Evolutionary conservation across 768 basidiomycete genomes (phyloP).

Genomic region (Daedalea quercina): DNA sequence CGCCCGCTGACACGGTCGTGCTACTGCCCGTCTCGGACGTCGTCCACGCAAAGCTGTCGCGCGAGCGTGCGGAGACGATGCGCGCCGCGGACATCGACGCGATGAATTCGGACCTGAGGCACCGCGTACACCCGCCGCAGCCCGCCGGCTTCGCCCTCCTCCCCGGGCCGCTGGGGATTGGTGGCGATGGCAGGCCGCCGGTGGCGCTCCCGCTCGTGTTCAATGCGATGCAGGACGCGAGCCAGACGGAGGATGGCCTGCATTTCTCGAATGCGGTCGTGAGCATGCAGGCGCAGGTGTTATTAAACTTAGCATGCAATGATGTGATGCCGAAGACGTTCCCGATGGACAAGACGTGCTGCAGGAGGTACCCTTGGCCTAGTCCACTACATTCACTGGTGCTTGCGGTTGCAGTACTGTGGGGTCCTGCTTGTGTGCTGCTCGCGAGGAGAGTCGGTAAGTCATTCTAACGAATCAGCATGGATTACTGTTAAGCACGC

Average conservation of each 20-base stretch:
- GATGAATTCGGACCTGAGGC: constrained; percentile 83
- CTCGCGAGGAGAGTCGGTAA: constrained; percentile 23
- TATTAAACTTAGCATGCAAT: constrained; percentile 82
- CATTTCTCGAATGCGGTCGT: constrained; percentile 66
- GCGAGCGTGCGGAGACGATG: constrained; percentile 61
- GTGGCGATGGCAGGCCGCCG: constrained; percentile 20
- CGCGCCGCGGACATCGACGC: constrained; percentile 75
- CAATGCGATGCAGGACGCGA: constrained; percentile 70
- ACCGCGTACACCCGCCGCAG: constrained; percentile 43
- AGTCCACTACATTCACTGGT: constrained; percentile 49
- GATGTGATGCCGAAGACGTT: constrained; percentile 74
- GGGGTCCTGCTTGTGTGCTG: constrained; percentile 43
- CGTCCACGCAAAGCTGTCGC: constrained; percentile 56
- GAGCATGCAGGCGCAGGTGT: constrained; percentile 64
- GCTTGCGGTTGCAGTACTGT: constrained; percentile 38
- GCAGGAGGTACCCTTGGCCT: constrained; percentile 67
- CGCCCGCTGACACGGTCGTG: constrained; percentile 65
- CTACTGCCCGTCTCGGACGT: constrained; percentile 75
- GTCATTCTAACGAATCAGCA: constrained; percentile 2
- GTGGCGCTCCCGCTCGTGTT: constrained; percentile 71
- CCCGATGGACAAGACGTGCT: constrained; percentile 56
- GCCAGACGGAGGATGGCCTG: constrained; percentile 77
- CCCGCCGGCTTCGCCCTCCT: constrained; percentile 18
- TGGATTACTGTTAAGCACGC: background rate
- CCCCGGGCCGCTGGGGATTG: constrained; percentile 1